Conservation (phyloP, 495 filamentous ascomycete species). For the Arthonia radiata region DNA sequence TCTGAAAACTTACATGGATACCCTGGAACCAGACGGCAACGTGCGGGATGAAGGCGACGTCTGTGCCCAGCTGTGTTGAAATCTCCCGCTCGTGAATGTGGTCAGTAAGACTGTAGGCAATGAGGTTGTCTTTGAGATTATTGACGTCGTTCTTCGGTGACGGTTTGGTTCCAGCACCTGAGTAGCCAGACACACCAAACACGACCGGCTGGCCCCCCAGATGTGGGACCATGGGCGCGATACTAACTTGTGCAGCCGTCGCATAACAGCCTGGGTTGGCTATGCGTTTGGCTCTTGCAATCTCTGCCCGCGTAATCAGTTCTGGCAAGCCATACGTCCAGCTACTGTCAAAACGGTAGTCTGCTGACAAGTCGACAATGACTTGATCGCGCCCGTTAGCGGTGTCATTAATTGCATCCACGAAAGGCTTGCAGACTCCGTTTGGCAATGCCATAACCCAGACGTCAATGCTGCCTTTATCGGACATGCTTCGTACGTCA, state of each 20-base stretch:
- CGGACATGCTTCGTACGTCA: constrained; percentile 75
- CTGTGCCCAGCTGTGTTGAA: constrained; percentile 44
- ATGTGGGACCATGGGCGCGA: constrained; percentile 56
- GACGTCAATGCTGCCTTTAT: constrained; percentile 80
- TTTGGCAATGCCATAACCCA: constrained; percentile 98
- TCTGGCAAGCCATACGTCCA: constrained; percentile 97
- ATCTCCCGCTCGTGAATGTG: constrained; percentile 96
- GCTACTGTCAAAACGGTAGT: constrained; percentile 71
- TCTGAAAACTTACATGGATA: constrained; percentile 27
- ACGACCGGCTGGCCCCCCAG: constrained; percentile 61
- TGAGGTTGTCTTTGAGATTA: constrained; percentile 69
- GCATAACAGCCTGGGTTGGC: constrained; percentile 93
- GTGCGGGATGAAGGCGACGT: constrained; percentile 78
- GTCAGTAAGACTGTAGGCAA: constrained; percentile 79
- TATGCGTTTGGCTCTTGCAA: constrained; percentile 66
- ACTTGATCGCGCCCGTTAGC: constrained; percentile 40
- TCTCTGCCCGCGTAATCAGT: constrained; percentile 48
- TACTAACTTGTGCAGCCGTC: constrained; percentile 83
- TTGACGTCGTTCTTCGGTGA: constrained; percentile 85
- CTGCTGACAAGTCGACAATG: constrained; percentile 81
- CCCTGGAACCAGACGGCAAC: constrained; percentile 96
- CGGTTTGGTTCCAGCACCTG: constrained; percentile 87
- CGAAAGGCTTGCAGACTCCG: constrained; percentile 87
- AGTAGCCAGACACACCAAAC: constrained; percentile 91
- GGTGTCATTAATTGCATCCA: constrained; percentile 66